Percentiles rank a stretch among this genome's conserved stretches.
Evolutionary conservation across 1,284 basidiomycete genomes (phyloP).

Genomic region (Thecaphora thlaspeos): DNA sequence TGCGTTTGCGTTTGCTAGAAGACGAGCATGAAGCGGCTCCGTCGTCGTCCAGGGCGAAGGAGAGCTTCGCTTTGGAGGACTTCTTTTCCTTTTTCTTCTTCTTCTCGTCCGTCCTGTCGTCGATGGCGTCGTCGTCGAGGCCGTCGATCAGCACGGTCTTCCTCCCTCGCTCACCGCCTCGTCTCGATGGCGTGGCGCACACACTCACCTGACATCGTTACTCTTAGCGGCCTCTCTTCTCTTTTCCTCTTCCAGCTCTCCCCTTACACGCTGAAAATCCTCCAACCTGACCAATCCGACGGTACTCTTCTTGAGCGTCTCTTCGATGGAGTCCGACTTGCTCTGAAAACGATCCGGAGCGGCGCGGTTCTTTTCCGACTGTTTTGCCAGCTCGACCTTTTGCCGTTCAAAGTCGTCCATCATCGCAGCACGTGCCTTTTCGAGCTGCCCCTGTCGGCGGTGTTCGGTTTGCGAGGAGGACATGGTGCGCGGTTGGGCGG

Average conservation of each 20-base stretch:
- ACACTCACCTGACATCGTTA: conserved; percentile 26
- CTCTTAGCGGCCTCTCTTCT: conserved; percentile 76
- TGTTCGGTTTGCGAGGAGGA: conserved; percentile 39
- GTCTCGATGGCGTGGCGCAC: too few species aligned
- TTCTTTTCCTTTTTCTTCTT: conserved; percentile 89
- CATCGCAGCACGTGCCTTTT: conserved; percentile 44
- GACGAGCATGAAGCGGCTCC: conserved; percentile 9
- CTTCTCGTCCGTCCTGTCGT: conserved; percentile 41
- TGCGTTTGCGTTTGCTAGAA: conserved; percentile 27
- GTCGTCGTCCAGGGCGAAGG: conserved; percentile 66
- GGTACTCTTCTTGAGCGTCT: conserved; percentile 85
- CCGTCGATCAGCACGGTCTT: too few species aligned
- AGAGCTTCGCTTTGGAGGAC: conserved; percentile 73
- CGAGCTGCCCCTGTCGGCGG: conserved; percentile 40
- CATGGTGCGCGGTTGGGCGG: too few species aligned
- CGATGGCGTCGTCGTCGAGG: background rate
- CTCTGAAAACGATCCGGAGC: conserved; percentile 77
- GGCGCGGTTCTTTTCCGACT: conserved; percentile 54
- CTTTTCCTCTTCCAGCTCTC: conserved; percentile 88
- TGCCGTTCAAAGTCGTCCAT: conserved; percentile 81
- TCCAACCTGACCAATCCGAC: conserved; percentile 89
- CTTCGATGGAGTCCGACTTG: conserved; percentile 92
- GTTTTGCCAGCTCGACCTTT: conserved; percentile 72
- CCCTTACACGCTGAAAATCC: conserved; percentile 75
- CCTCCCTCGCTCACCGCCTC: too few species aligned